phyloP scores from a whole-genome alignment of 768 basidiomycete species.

The Rhizopogon rudus region DNA sequence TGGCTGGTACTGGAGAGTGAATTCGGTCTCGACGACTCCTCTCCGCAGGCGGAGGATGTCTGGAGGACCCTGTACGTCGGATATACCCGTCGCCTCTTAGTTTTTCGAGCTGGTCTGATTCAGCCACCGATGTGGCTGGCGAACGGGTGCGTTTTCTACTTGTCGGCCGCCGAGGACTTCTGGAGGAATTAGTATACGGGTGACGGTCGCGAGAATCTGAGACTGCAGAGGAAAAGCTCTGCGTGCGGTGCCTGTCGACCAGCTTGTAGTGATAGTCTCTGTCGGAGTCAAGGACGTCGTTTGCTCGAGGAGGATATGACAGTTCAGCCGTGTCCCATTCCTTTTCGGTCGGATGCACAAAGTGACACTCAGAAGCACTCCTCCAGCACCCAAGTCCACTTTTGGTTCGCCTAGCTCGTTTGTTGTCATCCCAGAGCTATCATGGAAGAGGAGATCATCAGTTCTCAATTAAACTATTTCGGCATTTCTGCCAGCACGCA shows the following conservation, averaged over 20 bases:
- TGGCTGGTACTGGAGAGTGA: slow-evolving; percentile 5
- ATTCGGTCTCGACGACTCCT: slow-evolving; percentile 7
- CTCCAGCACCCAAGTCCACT: slow-evolving; percentile 19
- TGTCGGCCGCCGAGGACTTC: slow-evolving; percentile 7
- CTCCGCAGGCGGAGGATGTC: slow-evolving; percentile 2
- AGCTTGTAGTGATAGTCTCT: slow-evolving; percentile 18
- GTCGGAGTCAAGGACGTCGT: slow-evolving; percentile 15
- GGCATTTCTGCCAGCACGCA: slow-evolving; percentile 12
- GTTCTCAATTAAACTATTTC: background rate
- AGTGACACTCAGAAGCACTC: slow-evolving; percentile 18
- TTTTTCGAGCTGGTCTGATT: slow-evolving; percentile 22
- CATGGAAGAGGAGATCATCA: background rate
- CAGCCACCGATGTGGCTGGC: slow-evolving; percentile 17
- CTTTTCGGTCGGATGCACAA: slow-evolving; percentile 28
- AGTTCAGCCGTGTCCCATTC: slow-evolving; percentile 25
- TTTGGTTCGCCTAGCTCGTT: slow-evolving; percentile 16
- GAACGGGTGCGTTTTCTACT: slow-evolving; percentile 11
- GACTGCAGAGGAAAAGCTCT: background rate
- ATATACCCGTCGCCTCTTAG: slow-evolving; percentile 10
- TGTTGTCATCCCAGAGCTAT: slow-evolving; percentile 26
- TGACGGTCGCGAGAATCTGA: slow-evolving; percentile 8
- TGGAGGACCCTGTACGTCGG: background rate
- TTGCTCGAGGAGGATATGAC: slow-evolving; percentile 20
- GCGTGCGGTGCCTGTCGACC: slow-evolving; percentile 4
- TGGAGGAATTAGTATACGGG: background rate